Evolutionary conservation across 352 stramenopile genomes (phyloP).

Genomic region (Pythium utonaiense): DNA sequence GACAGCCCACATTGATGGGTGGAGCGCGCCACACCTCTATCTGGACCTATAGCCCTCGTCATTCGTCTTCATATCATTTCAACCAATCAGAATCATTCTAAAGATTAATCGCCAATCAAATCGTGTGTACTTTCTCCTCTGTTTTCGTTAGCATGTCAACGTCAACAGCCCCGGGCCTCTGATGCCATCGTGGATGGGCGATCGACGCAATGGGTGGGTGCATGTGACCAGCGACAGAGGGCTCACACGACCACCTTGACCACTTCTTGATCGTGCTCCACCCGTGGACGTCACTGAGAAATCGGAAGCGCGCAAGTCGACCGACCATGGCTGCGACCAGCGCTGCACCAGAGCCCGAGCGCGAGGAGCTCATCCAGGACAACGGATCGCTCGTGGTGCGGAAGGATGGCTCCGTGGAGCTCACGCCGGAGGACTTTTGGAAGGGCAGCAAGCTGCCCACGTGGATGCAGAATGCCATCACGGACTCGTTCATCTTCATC

Average conservation of each 20-base stretch:
- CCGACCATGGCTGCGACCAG: background rate
- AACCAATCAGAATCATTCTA: constrained; percentile 2
- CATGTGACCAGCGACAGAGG: background rate
- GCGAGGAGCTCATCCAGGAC: constrained; percentile 1
- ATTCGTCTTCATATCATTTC: background rate
- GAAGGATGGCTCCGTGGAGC: constrained; percentile 28
- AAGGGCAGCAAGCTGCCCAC: constrained; percentile 34
- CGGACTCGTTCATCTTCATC: constrained; percentile 52
- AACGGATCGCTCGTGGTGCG: background rate
- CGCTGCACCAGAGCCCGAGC: constrained; percentile 7
- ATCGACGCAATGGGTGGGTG: background rate
- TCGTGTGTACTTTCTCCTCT: background rate
- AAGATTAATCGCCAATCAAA: background rate
- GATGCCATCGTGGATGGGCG: background rate
- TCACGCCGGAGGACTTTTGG: constrained; percentile 44
- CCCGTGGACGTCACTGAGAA: background rate
- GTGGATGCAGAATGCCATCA: constrained; percentile 39
- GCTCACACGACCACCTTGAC: background rate
- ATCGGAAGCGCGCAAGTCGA: no score
- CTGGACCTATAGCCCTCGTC: background rate
- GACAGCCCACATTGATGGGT: background rate
- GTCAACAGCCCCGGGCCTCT: background rate
- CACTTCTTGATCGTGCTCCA: background rate
- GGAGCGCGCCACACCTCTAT: constrained; percentile 2
- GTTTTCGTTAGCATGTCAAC: background rate